Conservation (phyloP, 2,329 filamentous ascomycete species). For the Macrophomina phaseolina region DNA sequence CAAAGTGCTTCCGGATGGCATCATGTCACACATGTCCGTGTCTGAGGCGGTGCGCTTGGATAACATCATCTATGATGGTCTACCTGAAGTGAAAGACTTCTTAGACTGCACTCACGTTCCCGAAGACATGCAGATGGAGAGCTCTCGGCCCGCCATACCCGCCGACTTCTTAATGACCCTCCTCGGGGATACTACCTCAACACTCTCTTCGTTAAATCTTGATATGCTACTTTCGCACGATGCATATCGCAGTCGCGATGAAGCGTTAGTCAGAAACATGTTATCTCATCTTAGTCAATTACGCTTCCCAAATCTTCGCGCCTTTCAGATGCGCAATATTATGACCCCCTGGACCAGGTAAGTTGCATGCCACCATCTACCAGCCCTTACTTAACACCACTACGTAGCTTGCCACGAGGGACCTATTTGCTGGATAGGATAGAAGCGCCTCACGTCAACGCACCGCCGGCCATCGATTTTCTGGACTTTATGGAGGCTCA, state of each 20-base stretch:
- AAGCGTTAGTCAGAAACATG: slow-evolving; percentile 7
- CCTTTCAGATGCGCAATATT: slow-evolving; percentile 55
- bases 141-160: not conserved
- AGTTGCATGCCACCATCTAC: slow-evolving; percentile 40
- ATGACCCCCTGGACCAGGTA: slow-evolving; percentile 36
- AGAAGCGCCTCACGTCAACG: not conserved
- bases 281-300: slow-evolving; percentile 30
- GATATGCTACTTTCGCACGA: slow-evolving; percentile 39
- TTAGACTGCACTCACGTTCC: slow-evolving; percentile 25
- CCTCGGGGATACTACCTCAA: slow-evolving; percentile 29
- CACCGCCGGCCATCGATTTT: slow-evolving; percentile 31
- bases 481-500: slow-evolving; percentile 53
- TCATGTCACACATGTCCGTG: not conserved
- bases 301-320: slow-evolving; percentile 50
- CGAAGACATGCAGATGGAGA: slow-evolving; percentile 13
- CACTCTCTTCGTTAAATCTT: slow-evolving; percentile 42
- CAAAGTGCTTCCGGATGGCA: slow-evolving; percentile 26
- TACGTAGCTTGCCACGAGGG: slow-evolving; percentile 27
- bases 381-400: slow-evolving; percentile 38
- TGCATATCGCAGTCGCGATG: slow-evolving; percentile 1
- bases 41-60: not conserved
- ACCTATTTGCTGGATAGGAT: slow-evolving; percentile 20
- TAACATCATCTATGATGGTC: slow-evolving; percentile 33
- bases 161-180: slow-evolving; percentile 29
- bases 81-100: slow-evolving; percentile 36